Conservation (phyloP, 352 stramenopile species). For the Thalassiosira delicatula region DNA sequence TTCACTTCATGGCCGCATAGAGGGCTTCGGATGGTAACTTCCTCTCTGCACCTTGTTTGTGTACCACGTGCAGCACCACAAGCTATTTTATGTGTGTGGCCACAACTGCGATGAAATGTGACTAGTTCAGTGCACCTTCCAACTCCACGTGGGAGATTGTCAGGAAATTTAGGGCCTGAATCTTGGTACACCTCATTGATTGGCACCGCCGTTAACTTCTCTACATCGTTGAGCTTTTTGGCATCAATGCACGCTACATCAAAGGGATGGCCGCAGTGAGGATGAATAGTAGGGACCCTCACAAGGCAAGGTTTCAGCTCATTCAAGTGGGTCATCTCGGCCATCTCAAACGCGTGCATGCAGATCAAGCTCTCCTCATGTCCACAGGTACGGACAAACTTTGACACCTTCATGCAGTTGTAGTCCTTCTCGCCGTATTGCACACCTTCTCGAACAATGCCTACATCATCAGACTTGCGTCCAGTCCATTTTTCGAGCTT, state of each 20-base stretch:
- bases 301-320: conserved; percentile 67
- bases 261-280: conserved; percentile 84
- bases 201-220: conserved; percentile 28
- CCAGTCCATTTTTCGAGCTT: conserved; percentile 80
- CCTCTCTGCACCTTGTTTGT: conserved; percentile 40
- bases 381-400: conserved; percentile 83
- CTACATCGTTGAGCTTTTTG: conserved; percentile 32
- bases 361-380: conserved; percentile 82
- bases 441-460: conserved; percentile 80
- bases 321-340: conserved; percentile 55
- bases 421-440: conserved; percentile 85
- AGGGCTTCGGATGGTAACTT: conserved; percentile 33
- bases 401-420: conserved; percentile 80
- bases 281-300: conserved; percentile 75
- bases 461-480: conserved; percentile 48
- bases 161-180: conserved; percentile 18
- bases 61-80: conserved; percentile 38
- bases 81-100: conserved; percentile 41
- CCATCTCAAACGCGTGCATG: conserved; percentile 85
- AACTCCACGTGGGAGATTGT: conserved; percentile 34
- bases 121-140: conserved; percentile 45
- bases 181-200: conserved; percentile 38
- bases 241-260: conserved; percentile 73
- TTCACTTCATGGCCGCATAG: conserved; percentile 55
- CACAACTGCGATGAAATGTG: conserved; percentile 37